These are phyloP conservation scores for Ramaria sp. DNA, from an alignment of 768 basidiomycete genomes.

Conservation along the genomic window DNA sequence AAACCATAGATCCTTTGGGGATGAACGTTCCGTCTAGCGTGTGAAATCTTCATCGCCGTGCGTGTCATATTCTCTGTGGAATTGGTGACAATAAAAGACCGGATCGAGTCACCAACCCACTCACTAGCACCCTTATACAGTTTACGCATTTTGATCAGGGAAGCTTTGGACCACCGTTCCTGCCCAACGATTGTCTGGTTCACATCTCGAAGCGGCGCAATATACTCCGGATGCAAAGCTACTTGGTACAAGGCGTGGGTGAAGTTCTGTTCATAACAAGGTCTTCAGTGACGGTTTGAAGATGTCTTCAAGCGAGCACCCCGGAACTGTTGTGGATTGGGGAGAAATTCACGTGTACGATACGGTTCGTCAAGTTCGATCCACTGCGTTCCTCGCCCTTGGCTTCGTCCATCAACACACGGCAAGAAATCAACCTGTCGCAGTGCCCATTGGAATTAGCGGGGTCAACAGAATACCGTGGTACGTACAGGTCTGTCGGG, in stretches of 20 bases:
- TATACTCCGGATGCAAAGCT: constrained; percentile 21
- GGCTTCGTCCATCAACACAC: constrained; percentile 12
- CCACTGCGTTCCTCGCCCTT: not conserved
- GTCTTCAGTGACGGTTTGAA: not conserved
- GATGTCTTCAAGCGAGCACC: not conserved
- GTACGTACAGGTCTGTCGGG: constrained; percentile 11
- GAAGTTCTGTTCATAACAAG: constrained; percentile 10
- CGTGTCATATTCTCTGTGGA: constrained; percentile 2
- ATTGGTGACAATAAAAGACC: not conserved
- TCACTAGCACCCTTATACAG: constrained; percentile 21
- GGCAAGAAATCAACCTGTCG: constrained; percentile 9
- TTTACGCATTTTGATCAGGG: constrained; percentile 21
- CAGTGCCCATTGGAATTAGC: not conserved
- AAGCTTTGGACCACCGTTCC: constrained; percentile 18
- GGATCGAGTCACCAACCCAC: too few relatives aligned
- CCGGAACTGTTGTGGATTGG: constrained; percentile 10
- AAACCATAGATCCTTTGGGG: constrained; percentile 17
- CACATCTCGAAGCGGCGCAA: constrained; percentile 30
- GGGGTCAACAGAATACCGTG: not conserved
- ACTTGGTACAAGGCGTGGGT: constrained; percentile 29
- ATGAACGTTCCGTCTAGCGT: constrained; percentile 13
- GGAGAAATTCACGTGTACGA: constrained; percentile 11
- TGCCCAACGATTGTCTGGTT: constrained; percentile 20
- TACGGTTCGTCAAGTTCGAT: constrained; percentile 1
- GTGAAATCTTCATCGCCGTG: constrained; percentile 11